Percentiles rank a stretch among this genome's conserved stretches.
These are phyloP conservation scores for Celoporthe dispersa DNA, from an alignment of 2,329 filamentous ascomycete genomes.

Conservation along the genomic window DNA sequence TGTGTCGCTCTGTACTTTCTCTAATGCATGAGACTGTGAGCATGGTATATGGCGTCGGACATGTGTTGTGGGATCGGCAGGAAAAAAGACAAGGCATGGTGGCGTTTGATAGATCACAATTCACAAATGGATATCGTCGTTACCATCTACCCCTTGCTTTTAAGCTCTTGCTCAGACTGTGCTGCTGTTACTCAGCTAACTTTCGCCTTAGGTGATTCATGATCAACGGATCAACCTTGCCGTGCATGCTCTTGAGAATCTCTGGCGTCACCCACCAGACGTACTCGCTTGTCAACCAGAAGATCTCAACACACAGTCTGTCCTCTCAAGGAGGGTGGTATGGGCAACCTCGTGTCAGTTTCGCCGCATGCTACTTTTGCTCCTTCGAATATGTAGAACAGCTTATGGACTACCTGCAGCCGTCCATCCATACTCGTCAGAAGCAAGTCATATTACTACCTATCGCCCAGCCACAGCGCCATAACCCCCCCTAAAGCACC, in stretches of 20 bases:
- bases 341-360: background rate
- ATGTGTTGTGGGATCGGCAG: background rate
- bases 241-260: background rate
- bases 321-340: background rate
- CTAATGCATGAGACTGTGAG: background rate
- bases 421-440: background rate
- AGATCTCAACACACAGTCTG: background rate
- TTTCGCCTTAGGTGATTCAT: background rate
- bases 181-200: background rate
- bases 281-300: background rate
- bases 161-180: background rate
- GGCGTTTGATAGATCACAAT: constrained; percentile 12
- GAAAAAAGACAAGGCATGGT: background rate
- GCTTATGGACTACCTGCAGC: too few species aligned
- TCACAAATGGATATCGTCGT: background rate
- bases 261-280: background rate
- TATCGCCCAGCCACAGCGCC: background rate
- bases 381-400: too few species aligned
- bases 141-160: background rate
- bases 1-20: background rate
- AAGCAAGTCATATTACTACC: background rate
- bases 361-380: background rate
- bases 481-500: background rate
- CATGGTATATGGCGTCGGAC: constrained; percentile 3
- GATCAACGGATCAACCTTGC: background rate